A percentile compares a stretch with the other conserved stretches of the same genome.
Conservation (phyloP, 352 stramenopile species). For the Phytophthora palmivora region DNA sequence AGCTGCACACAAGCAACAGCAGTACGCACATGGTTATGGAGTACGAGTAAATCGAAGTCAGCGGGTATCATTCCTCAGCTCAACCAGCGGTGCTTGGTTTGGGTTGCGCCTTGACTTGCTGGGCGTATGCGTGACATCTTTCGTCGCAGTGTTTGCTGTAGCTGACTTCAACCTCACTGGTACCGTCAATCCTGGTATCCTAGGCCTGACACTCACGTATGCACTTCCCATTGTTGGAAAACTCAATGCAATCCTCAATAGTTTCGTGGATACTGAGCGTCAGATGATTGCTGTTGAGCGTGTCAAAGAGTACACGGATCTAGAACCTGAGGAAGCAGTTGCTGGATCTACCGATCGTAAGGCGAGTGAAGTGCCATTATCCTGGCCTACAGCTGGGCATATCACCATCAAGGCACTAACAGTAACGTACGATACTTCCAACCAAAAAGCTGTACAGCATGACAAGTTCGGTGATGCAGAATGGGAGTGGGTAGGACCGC, state of each 20-base stretch:
- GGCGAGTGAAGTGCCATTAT: constrained; percentile 12
- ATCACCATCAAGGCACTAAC: constrained; percentile 63
- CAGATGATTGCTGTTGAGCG: constrained; percentile 93
- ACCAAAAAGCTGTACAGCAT: constrained; percentile 9
- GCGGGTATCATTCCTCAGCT: constrained; percentile 76
- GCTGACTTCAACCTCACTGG: constrained; percentile 64
- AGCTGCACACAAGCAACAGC: constrained; percentile 49
- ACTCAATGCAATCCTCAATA: constrained; percentile 85
- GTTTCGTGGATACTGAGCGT: constrained; percentile 90
- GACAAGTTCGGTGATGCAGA: constrained; percentile 24
- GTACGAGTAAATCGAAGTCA: constrained; percentile 69
- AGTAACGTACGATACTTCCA: constrained; percentile 37
- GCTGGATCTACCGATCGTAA: constrained; percentile 18
- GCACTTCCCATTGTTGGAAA: constrained; percentile 89
- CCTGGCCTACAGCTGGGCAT: constrained; percentile 54
- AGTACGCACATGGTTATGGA: constrained; percentile 56
- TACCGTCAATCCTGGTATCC: constrained; percentile 67
- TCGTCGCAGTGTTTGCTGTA: constrained; percentile 83
- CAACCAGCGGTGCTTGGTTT: constrained; percentile 85
- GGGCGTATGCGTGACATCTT: constrained; percentile 82
- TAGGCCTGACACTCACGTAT: constrained; percentile 93
- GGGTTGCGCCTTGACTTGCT: constrained; percentile 86
- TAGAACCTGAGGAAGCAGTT: constrained; percentile 56
- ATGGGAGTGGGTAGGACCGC: constrained; percentile 30
- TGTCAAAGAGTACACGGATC: constrained; percentile 80